These are phyloP conservation scores for Plenodomus biglobosus DNA, from an alignment of 2,329 filamentous ascomycete species.

Conservation along the genomic window DNA sequence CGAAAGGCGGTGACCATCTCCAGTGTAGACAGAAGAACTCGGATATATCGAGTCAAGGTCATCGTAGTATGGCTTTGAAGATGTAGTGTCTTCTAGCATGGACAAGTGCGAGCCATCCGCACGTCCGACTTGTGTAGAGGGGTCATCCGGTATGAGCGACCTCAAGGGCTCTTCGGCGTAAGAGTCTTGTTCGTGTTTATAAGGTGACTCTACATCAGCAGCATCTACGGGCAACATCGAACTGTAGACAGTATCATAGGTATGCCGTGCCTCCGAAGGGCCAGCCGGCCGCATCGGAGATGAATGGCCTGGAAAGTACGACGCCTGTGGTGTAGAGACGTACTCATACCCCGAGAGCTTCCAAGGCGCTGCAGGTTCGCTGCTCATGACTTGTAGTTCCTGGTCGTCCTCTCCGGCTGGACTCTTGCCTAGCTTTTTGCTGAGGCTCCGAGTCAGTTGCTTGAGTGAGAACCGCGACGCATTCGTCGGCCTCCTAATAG, in stretches of 20 bases:
- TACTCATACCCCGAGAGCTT: conserved; percentile 24
- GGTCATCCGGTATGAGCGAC: conserved; percentile 36
- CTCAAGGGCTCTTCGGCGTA: conserved; percentile 19
- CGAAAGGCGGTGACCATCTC: conserved; percentile 23
- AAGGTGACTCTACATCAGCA: conserved; percentile 10
- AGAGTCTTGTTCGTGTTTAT: neutral
- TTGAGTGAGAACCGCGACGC: conserved; percentile 38
- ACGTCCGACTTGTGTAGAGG: conserved; percentile 24
- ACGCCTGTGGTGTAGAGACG: conserved; percentile 12
- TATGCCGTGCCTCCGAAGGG: conserved; percentile 13
- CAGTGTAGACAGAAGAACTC: conserved; percentile 37
- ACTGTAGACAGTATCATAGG: conserved; percentile 3
- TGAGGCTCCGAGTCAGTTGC: conserved; percentile 34
- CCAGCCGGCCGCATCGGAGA: conserved; percentile 21
- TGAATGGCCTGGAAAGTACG: conserved; percentile 18
- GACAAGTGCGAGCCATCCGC: conserved; percentile 9
- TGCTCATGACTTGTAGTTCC: conserved; percentile 17
- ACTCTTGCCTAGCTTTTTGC: conserved; percentile 25
- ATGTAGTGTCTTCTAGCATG: conserved; percentile 10
- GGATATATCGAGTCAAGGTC: conserved; percentile 33
- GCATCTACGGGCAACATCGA: conserved; percentile 9
- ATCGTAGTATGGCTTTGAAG: conserved; percentile 31
- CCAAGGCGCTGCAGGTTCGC: conserved; percentile 11
- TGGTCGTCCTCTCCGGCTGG: conserved; percentile 23
- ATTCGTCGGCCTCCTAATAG: conserved; percentile 15